These are phyloP conservation scores for Deuterostichococcus epilithicus DNA, from an alignment of 139 green algal genomes.

Conservation along the genomic window DNA sequence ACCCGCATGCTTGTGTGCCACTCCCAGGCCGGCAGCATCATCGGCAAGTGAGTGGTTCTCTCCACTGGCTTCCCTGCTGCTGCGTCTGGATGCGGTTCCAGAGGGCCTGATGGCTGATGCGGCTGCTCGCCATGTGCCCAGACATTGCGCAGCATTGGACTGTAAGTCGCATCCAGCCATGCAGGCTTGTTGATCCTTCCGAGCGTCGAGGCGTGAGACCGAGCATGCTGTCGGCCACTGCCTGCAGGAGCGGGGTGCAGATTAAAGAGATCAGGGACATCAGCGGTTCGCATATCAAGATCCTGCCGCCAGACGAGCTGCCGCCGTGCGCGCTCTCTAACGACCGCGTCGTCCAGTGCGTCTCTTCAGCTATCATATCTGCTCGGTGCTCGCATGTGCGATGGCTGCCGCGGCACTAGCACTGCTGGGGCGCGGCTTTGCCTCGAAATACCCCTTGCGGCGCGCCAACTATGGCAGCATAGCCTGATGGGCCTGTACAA, in stretches of 20 bases:
- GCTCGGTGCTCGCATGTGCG: background rate
- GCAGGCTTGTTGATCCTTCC: no score
- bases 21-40: slow-evolving; percentile 16
- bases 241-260: background rate
- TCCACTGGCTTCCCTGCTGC: no score
- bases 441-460: background rate
- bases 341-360: slow-evolving; percentile 23
- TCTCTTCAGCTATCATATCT: background rate
- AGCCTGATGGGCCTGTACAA: no score
- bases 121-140: no score
- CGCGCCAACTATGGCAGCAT: background rate
- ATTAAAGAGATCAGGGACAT: slow-evolving; percentile 10
- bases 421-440: background rate
- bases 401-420: background rate
- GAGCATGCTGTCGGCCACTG: no score
- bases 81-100: no score
- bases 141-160: no score
- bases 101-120: no score
- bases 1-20: slow-evolving; percentile 18
- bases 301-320: slow-evolving; percentile 20
- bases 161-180: no score
- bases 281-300: slow-evolving; percentile 18
- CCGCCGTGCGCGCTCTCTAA: slow-evolving; percentile 23
- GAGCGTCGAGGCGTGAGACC: no score
- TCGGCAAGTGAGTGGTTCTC: slow-evolving; percentile 13